Percentiles rank a stretch among this genome's conserved stretches.
phyloP scores from a whole-genome alignment of 2,329 filamentous ascomycete genomes.

The Talaromyces sp. region DNA sequence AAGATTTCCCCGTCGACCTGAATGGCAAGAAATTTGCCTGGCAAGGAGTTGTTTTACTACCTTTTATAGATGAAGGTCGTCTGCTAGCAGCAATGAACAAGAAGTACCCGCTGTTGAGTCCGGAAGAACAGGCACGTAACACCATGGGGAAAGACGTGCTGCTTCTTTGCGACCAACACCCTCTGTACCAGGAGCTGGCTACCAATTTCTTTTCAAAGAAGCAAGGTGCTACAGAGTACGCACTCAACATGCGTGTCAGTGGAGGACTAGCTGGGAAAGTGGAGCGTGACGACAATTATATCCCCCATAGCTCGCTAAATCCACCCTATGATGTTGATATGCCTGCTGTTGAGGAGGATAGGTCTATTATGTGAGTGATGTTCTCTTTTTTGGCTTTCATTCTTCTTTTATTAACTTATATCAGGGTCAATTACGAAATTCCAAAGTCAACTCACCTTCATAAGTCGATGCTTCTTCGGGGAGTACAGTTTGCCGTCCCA shows the following conservation, averaged over 20 bases:
- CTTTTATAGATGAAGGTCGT: constrained; percentile 91
- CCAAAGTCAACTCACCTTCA: constrained; percentile 68
- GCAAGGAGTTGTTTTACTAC: constrained; percentile 90
- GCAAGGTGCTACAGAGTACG: constrained; percentile 61
- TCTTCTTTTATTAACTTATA: constrained; percentile 24
- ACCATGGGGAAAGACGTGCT: constrained; percentile 74
- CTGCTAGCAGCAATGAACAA: constrained; percentile 76
- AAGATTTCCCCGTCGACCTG: constrained; percentile 86
- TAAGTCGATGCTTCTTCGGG: constrained; percentile 90
- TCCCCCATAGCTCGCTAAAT: constrained; percentile 75
- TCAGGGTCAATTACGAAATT: constrained; percentile 79
- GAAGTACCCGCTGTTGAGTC: constrained; percentile 73
- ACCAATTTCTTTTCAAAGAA: constrained; percentile 90
- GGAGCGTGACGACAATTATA: constrained; percentile 75
- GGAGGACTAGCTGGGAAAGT: constrained; percentile 76
- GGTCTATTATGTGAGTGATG: constrained; percentile 69
- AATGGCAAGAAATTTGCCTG: constrained; percentile 99
- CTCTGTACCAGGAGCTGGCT: constrained; percentile 80
- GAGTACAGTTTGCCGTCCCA: constrained; percentile 67
- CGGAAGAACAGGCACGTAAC: constrained; percentile 76
- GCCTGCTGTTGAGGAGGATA: constrained; percentile 77
- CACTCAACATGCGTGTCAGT: constrained; percentile 69
- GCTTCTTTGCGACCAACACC: constrained; percentile 76
- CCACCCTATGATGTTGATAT: constrained; percentile 73
- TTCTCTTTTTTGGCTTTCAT: constrained; percentile 3